phyloP scores from a whole-genome alignment of 306 rosid species.

The Ceratonia siliqua region DNA sequence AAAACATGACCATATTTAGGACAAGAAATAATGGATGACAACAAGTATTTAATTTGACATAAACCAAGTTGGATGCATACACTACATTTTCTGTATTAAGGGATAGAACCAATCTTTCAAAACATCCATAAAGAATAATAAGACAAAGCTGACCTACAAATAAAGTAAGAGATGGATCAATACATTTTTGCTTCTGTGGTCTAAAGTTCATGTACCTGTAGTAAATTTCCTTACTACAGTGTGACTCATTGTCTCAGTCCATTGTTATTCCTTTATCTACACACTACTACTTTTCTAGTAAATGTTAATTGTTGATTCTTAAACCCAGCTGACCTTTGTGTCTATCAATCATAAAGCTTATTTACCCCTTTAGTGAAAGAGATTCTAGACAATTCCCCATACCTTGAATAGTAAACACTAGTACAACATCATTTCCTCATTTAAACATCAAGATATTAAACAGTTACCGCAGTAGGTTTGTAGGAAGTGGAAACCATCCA shows the following conservation, averaged over 20 bases:
- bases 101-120: slow-evolving; percentile 4
- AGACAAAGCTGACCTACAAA: neutral
- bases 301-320: slow-evolving; percentile 16
- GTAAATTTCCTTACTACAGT: slow-evolving; percentile 10
- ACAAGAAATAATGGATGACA: slow-evolving; percentile 18
- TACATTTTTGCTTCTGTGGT: neutral
- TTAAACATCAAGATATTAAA: neutral
- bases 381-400: neutral
- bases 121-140: slow-evolving; percentile 3
- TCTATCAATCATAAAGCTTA: neutral
- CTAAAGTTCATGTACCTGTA: slow-evolving; percentile 9
- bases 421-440: neutral
- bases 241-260: slow-evolving; percentile 16
- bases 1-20: slow-evolving; percentile 13
- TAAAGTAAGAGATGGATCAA: slow-evolving; percentile 16
- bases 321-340: neutral
- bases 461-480: neutral
- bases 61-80: slow-evolving; percentile 7
- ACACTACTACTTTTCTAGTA: slow-evolving; percentile 3
- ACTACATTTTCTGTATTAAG: neutral
- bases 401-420: neutral
- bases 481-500: slow-evolving; percentile 12
- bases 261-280: slow-evolving; percentile 5
- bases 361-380: neutral
- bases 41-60: slow-evolving; percentile 6